Percentiles rank a stretch among this genome's conserved stretches.
phyloP scores from a whole-genome alignment of 2,329 filamentous ascomycete species.

The Neopestalotiopsis sp. region DNA sequence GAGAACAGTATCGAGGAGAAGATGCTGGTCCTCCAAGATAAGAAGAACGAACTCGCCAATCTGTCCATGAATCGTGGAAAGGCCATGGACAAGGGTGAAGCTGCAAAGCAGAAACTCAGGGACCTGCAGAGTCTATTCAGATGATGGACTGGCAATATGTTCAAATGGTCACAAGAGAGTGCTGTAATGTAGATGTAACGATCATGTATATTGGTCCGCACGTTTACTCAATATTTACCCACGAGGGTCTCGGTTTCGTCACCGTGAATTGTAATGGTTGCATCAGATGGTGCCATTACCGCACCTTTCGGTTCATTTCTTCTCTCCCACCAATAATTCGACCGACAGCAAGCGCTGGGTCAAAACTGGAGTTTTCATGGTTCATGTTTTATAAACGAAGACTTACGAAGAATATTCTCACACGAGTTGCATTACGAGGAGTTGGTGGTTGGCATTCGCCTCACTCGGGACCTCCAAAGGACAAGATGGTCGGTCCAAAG shows the following conservation, averaged over 20 bases:
- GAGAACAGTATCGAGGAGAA: constrained; percentile 89
- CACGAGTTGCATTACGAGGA: constrained; percentile 3
- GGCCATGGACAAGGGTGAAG: constrained; percentile 59
- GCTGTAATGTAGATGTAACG: background rate
- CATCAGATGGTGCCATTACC: no score
- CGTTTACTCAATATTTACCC: background rate
- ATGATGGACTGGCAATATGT: constrained; percentile 30
- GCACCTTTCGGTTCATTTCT: no score
- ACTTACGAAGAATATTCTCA: constrained; percentile 14
- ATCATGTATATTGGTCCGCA: background rate
- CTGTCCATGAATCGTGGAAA: constrained; percentile 74
- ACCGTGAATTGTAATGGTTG: no score
- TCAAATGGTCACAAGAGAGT: background rate
- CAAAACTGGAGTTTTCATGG: background rate
- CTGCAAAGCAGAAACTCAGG: constrained; percentile 67
- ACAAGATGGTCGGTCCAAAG: background rate
- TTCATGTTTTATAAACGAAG: constrained; percentile 7
- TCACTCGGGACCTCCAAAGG: background rate
- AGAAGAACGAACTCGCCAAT: constrained; percentile 90
- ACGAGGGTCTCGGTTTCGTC: no score
- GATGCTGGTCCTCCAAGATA: constrained; percentile 86
- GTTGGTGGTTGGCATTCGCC: constrained; percentile 6
- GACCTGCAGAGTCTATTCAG: constrained; percentile 65
- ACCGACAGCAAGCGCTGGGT: background rate
- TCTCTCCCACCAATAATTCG: background rate